Percentiles rank a stretch among this genome's conserved stretches.
Evolutionary conservation across 2,329 filamentous ascomycete species (phyloP).

Genomic region (Pseudocercospora cruenta): DNA sequence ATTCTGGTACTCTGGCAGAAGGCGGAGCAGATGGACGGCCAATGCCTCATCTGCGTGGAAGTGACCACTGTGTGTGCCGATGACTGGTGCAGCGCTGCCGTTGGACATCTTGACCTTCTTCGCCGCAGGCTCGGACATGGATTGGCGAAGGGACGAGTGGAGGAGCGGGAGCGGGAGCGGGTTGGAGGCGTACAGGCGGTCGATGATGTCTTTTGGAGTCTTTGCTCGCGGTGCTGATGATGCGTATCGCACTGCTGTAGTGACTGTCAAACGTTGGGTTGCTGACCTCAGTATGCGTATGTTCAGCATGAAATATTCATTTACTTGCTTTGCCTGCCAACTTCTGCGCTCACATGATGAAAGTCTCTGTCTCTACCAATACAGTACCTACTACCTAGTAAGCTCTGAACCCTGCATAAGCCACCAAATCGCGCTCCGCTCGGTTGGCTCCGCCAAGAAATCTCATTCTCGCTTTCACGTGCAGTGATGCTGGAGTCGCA

Average conservation of each 20-base stretch:
- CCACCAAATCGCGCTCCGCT: neutral
- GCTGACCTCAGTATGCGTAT: neutral
- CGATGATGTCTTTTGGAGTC: slow-evolving; percentile 17
- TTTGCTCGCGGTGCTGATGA: slow-evolving; percentile 2
- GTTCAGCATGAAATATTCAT: slow-evolving; percentile 2
- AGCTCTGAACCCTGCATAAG: slow-evolving; percentile 1
- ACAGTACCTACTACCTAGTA: too few species aligned
- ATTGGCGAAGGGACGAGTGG: slow-evolving; percentile 21
- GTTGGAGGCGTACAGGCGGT: slow-evolving; percentile 20
- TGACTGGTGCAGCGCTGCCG: slow-evolving; percentile 49
- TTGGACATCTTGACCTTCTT: slow-evolving; percentile 82
- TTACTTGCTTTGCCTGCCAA: slow-evolving; percentile 4
- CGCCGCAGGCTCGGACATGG: slow-evolving; percentile 46
- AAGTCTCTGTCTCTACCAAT: slow-evolving; percentile 4
- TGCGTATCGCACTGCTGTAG: slow-evolving; percentile 1
- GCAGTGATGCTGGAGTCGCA: neutral
- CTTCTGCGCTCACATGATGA: slow-evolving; percentile 3
- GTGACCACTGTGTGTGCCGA: slow-evolving; percentile 96
- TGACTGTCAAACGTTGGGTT: neutral
- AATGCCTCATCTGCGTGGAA: slow-evolving; percentile 99
- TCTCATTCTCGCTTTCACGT: neutral
- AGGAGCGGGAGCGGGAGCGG: slow-evolving; percentile 19
- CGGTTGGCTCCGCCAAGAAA: neutral
- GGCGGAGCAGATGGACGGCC: slow-evolving; percentile 91
- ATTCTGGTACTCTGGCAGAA: slow-evolving; percentile 76